phyloP scores from a whole-genome alignment of 2,329 filamentous ascomycete genomes.

The Microcera coccophila region DNA sequence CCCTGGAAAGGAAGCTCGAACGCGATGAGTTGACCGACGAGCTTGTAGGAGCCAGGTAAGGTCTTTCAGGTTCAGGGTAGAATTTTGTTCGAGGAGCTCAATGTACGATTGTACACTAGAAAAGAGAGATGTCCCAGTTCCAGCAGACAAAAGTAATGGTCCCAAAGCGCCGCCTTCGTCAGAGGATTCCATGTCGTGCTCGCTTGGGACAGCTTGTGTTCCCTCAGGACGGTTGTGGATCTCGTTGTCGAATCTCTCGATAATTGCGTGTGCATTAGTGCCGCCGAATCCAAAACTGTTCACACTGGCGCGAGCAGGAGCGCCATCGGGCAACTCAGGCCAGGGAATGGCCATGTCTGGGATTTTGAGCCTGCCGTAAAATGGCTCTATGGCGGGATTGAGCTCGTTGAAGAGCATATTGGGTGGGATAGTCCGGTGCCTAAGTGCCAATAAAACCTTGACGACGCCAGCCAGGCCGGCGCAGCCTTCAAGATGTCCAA shows the following conservation, averaged over 20 bases:
- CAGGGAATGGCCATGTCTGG: conserved; percentile 10
- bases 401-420: not conserved
- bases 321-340: conserved; percentile 4
- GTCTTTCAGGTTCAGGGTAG: conserved; percentile 12
- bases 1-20: conserved; percentile 3
- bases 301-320: conserved; percentile 15
- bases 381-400: not conserved
- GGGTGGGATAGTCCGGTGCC: conserved; percentile 21
- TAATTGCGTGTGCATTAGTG: not conserved
- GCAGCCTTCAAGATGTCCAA: conserved; percentile 33
- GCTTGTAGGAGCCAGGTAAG: conserved; percentile 4
- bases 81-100: too few species aligned
- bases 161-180: conserved; percentile 4
- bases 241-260: conserved; percentile 1
- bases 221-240: not conserved
- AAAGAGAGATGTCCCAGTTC: too few species aligned
- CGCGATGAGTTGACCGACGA: conserved; percentile 4
- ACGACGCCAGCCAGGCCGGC: conserved; percentile 24
- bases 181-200: too few species aligned
- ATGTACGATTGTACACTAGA: too few species aligned
- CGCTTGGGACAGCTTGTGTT: too few species aligned
- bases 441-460: conserved; percentile 23
- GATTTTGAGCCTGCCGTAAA: conserved; percentile 15
- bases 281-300: conserved; percentile 29
- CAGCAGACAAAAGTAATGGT: too few species aligned